These are phyloP conservation scores for Phytophthora fragariae DNA, from an alignment of 352 stramenopile genomes.

Conservation along the genomic window DNA sequence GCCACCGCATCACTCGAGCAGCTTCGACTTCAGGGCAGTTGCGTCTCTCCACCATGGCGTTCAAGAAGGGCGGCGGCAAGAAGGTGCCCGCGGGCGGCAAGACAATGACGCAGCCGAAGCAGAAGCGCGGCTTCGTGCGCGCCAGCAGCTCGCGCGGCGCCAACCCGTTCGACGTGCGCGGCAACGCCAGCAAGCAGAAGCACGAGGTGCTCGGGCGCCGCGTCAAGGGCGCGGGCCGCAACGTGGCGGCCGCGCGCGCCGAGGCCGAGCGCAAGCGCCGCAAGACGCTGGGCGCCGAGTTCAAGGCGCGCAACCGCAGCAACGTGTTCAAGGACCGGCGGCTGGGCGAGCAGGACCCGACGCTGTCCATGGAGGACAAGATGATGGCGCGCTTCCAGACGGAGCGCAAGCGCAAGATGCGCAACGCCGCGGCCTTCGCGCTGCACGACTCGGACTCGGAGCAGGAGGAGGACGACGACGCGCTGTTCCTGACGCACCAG, in stretches of 20 bases:
- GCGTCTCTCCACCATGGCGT: conserved; percentile 36
- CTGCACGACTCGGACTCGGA: conserved; percentile 85
- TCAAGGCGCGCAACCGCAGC: conserved; percentile 83
- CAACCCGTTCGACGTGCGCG: conserved; percentile 93
- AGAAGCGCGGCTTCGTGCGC: conserved; percentile 29
- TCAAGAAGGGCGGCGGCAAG: conserved; percentile 58
- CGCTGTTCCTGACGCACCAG: conserved; percentile 80
- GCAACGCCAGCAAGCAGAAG: conserved; percentile 85
- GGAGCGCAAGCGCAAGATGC: conserved; percentile 88
- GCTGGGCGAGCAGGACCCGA: conserved; percentile 84
- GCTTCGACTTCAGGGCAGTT: too few relatives aligned
- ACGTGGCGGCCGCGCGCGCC: conserved; percentile 86
- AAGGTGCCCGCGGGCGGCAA: conserved; percentile 27
- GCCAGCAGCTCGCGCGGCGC: conserved; percentile 39
- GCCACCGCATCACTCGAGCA: too few relatives aligned
- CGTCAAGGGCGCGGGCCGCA: conserved; percentile 89
- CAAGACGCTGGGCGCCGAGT: conserved; percentile 89
- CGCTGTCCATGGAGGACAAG: conserved; percentile 92
- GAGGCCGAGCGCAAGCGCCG: conserved; percentile 86
- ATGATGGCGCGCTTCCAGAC: conserved; percentile 93
- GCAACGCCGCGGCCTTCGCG: conserved; percentile 75
- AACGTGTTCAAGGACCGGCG: conserved; percentile 91
- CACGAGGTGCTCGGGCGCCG: conserved; percentile 91
- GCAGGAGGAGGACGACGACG: conserved; percentile 61
- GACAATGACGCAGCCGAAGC: conserved; percentile 11